Conservation (phyloP, 1,284 basidiomycete genomes). For the Apiotrichum akiyoshidainum region DNA sequence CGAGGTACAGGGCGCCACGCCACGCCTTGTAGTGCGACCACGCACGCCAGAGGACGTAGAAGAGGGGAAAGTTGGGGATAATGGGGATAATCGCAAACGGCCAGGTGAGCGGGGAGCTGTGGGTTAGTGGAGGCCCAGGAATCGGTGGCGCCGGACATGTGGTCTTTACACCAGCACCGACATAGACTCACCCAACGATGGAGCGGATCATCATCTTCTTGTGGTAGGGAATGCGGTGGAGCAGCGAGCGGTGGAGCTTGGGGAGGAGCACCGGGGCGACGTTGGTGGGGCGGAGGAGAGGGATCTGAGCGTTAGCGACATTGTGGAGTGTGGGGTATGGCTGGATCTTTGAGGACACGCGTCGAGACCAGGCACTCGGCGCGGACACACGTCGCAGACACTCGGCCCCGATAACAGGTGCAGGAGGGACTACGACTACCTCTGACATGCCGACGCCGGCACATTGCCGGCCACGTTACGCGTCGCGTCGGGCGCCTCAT, state of each 20-base stretch:
- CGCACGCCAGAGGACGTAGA: slow-evolving; percentile 55
- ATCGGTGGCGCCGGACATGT: neutral
- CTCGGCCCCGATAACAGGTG: too few species aligned
- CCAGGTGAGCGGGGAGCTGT: slow-evolving; percentile 42
- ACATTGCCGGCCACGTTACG: too few species aligned
- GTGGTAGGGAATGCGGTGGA: slow-evolving; percentile 47
- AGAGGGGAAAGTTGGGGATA: slow-evolving; percentile 53
- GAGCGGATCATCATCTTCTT: slow-evolving; percentile 41
- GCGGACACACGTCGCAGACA: too few species aligned
- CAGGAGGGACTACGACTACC: too few species aligned
- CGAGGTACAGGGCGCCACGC: slow-evolving; percentile 48
- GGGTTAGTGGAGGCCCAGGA: neutral
- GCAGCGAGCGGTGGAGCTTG: slow-evolving; percentile 39
- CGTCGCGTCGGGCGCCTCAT: too few species aligned
- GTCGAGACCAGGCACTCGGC: too few species aligned
- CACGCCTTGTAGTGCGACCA: slow-evolving; percentile 53
- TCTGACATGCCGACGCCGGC: too few species aligned
- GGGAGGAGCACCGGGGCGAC: slow-evolving; percentile 35
- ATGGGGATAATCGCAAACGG: slow-evolving; percentile 54
- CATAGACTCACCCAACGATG: slow-evolving; percentile 27
- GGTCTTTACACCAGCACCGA: neutral
- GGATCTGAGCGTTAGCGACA: slow-evolving; percentile 30
- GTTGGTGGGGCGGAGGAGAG: slow-evolving; percentile 38
- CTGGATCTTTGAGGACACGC: too few species aligned
- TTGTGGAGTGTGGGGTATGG: neutral